Conservation (phyloP, 306 rosid species). For the Canavalia gladiata region DNA sequence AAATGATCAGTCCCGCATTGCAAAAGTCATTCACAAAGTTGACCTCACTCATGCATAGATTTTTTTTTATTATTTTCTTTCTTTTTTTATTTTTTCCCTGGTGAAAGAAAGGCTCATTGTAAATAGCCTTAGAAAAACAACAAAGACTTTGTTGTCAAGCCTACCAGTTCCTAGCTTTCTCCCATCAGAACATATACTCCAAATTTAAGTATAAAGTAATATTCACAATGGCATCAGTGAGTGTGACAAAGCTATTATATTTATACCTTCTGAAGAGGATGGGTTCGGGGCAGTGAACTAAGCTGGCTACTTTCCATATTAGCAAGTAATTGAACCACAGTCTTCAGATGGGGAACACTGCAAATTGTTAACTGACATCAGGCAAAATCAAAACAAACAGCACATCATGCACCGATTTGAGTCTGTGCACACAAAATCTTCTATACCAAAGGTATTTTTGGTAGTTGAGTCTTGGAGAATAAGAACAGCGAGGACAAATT, state of each 20-base stretch:
- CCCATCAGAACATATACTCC: constrained; percentile 15
- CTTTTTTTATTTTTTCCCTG: not conserved
- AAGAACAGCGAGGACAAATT: too few species aligned
- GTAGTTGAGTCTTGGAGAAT: too few species aligned
- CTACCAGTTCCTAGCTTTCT: constrained; percentile 25
- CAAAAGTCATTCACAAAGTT: constrained; percentile 19
- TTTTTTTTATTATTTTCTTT: not conserved
- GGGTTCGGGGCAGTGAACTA: constrained; percentile 59
- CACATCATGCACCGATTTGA: not conserved
- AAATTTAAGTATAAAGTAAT: not conserved
- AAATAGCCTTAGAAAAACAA: constrained; percentile 18
- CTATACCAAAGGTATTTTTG: too few species aligned
- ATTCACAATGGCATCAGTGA: not conserved
- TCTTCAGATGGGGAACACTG: constrained; percentile 82
- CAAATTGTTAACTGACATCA: constrained; percentile 43
- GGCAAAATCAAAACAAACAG: constrained; percentile 30
- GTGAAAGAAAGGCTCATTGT: not conserved
- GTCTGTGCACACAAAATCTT: not conserved
- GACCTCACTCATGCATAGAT: not conserved
- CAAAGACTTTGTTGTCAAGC: constrained; percentile 17
- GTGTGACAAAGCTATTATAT: constrained; percentile 26
- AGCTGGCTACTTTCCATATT: constrained; percentile 92
- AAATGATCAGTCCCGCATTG: constrained; percentile 26
- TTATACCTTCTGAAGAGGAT: constrained; percentile 67
- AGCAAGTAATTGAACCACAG: constrained; percentile 75